Evolutionary conservation across 225 moss, liverwort and hornwort genomes (phyloP).

Genomic region (Bryum argenteum): DNA sequence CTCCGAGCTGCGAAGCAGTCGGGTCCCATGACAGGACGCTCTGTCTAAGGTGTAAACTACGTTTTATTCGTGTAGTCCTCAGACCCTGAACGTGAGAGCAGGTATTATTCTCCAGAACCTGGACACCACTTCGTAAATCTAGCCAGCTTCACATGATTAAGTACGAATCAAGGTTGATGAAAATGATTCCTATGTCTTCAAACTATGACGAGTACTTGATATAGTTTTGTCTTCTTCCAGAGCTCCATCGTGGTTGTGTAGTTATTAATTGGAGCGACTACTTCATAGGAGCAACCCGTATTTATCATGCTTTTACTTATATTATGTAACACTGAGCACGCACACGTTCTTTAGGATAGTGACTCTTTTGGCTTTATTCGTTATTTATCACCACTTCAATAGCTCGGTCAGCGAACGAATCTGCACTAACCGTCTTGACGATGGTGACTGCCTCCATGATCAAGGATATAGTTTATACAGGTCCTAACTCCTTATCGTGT

Average conservation of each 20-base stretch:
- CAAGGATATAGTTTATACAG: background rate
- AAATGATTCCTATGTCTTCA: background rate
- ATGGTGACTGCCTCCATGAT: background rate
- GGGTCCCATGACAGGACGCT: slow-evolving; percentile 57
- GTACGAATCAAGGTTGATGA: background rate
- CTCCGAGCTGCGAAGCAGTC: slow-evolving; percentile 82
- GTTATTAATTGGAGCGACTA: too few relatives aligned
- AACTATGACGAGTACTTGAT: background rate
- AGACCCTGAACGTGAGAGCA: slow-evolving; percentile 32
- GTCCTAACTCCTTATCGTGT: slow-evolving; percentile 7
- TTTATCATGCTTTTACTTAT: too few relatives aligned
- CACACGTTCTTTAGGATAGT: too few relatives aligned
- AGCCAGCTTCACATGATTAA: slow-evolving; percentile 8
- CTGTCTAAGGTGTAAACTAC: slow-evolving; percentile 36
- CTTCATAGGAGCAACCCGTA: too few relatives aligned
- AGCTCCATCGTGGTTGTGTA: too few relatives aligned
- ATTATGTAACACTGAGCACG: too few relatives aligned
- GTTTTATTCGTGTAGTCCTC: slow-evolving; percentile 26
- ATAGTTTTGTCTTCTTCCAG: too few relatives aligned
- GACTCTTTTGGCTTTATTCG: background rate
- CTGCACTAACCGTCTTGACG: background rate
- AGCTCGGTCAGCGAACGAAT: background rate
- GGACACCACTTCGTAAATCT: background rate
- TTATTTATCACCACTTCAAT: background rate
- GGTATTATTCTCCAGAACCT: slow-evolving; percentile 35